Conservation (phyloP, 2,329 filamentous ascomycete genomes). For the Fusarium mundagurra region DNA sequence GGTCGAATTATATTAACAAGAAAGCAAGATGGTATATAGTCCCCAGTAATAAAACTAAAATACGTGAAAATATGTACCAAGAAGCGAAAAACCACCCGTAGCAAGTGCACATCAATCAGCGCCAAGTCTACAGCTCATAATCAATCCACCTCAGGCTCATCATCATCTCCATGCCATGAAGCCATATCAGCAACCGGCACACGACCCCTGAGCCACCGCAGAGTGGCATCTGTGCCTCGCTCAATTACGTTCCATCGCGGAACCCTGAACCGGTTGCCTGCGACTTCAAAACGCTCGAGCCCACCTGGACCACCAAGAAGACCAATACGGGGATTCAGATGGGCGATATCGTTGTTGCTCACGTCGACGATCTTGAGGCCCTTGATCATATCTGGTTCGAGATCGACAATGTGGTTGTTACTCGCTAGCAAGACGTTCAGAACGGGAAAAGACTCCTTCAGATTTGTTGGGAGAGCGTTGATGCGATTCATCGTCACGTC, state of each 20-base stretch:
- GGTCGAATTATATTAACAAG: background rate
- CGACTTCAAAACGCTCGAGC: constrained; percentile 76
- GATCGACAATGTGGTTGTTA: constrained; percentile 81
- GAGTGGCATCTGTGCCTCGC: constrained; percentile 84
- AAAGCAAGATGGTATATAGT: constrained; percentile 29
- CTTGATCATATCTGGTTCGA: constrained; percentile 77
- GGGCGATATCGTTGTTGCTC: constrained; percentile 86
- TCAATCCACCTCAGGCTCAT: constrained; percentile 46
- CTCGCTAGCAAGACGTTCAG: constrained; percentile 76
- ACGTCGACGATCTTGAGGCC: constrained; percentile 74
- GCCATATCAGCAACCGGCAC: constrained; percentile 72
- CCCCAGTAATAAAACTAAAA: constrained; percentile 26
- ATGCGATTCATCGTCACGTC: constrained; percentile 88
- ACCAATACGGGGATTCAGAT: constrained; percentile 82
- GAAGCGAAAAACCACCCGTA: constrained; percentile 19
- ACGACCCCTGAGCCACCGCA: constrained; percentile 82
- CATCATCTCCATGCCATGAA: constrained; percentile 61
- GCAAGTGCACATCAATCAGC: background rate
- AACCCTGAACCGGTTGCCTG: constrained; percentile 87
- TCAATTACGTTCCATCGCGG: constrained; percentile 86
- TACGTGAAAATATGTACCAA: constrained; percentile 19
- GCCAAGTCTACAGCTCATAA: background rate
- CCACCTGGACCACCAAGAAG: constrained; percentile 72
- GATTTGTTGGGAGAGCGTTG: constrained; percentile 68
- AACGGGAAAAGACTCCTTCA: constrained; percentile 75